Evolutionary conservation across 176 grass and related monocot genomes (phyloP).

Genomic region (Lolium multiflorum): DNA sequence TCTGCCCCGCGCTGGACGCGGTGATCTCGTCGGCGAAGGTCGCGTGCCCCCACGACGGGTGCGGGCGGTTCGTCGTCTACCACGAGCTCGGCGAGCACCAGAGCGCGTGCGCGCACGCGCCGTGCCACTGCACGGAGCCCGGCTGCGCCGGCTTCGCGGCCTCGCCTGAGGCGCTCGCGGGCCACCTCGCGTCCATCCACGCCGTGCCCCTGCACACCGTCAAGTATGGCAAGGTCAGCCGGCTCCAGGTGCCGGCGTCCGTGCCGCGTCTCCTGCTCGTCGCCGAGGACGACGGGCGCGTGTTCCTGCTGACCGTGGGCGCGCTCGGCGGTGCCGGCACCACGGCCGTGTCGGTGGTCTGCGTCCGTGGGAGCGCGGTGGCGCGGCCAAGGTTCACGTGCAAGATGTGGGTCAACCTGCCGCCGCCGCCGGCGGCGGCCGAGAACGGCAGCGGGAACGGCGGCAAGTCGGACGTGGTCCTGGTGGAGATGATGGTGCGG

Average conservation of each 20-base stretch:
- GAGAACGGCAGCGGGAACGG: neutral
- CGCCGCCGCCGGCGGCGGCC: neutral
- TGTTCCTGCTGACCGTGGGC: constrained; percentile 39
- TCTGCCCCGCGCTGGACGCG: no score
- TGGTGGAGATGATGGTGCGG: constrained; percentile 31
- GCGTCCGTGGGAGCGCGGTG: constrained; percentile 24
- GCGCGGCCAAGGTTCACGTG: constrained; percentile 29
- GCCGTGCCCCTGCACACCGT: neutral
- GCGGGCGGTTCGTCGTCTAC: constrained; percentile 25
- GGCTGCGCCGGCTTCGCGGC: no score
- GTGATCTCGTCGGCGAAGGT: neutral
- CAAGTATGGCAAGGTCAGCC: neutral
- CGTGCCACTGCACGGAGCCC: no score
- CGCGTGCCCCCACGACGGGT: constrained; percentile 34
- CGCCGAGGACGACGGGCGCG: neutral
- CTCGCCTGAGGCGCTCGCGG: constrained; percentile 9
- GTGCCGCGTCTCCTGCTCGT: neutral
- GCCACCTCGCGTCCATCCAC: constrained; percentile 26
- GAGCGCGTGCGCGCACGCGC: no score
- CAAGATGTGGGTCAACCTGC: constrained; percentile 35
- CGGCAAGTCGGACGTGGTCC: neutral
- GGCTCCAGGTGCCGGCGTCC: constrained; percentile 14
- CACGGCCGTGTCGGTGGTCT: constrained; percentile 22
- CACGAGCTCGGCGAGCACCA: no score
- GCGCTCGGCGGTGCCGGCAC: neutral